Evolutionary conservation across 495 filamentous ascomycete genomes (phyloP).

Genomic region (Penicillium coprophilum): DNA sequence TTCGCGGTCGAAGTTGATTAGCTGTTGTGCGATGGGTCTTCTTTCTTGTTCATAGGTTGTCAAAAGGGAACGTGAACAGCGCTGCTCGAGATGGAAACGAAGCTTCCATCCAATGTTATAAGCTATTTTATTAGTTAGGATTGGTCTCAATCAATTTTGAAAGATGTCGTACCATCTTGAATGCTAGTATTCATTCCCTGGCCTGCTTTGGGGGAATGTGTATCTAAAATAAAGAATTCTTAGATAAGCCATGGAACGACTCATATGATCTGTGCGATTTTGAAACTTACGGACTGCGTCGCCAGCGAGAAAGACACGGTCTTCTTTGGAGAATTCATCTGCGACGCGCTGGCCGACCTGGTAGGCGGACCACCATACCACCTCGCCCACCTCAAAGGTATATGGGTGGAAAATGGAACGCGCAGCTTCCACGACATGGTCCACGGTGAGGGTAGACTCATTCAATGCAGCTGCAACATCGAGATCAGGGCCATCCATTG

Average conservation of each 20-base stretch:
- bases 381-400: too few species aligned
- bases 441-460: not conserved
- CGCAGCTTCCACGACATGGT: slow-evolving; percentile 40
- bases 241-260: too few species aligned
- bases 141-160: too few species aligned
- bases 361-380: slow-evolving; percentile 60
- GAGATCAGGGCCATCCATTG: not conserved
- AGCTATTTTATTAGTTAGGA: too few species aligned
- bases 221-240: slow-evolving; percentile 22
- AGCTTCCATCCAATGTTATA: slow-evolving; percentile 56
- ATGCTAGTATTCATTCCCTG: slow-evolving; percentile 56
- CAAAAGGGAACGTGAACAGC: too few species aligned
- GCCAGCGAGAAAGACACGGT: slow-evolving; percentile 47
- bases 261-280: too few species aligned
- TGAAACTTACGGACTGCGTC: slow-evolving; percentile 40
- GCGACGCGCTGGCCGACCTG: slow-evolving; percentile 74
- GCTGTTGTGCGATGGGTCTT: not conserved
- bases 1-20: not conserved
- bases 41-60: too few species aligned
- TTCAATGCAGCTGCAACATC: too few species aligned
- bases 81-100: not conserved
- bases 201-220: slow-evolving; percentile 48
- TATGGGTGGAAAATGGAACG: not conserved
- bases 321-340: slow-evolving; percentile 52
- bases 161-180: slow-evolving; percentile 38